phyloP scores from a whole-genome alignment of 2,329 filamentous ascomycete species.

The Colletotrichum filicis region DNA sequence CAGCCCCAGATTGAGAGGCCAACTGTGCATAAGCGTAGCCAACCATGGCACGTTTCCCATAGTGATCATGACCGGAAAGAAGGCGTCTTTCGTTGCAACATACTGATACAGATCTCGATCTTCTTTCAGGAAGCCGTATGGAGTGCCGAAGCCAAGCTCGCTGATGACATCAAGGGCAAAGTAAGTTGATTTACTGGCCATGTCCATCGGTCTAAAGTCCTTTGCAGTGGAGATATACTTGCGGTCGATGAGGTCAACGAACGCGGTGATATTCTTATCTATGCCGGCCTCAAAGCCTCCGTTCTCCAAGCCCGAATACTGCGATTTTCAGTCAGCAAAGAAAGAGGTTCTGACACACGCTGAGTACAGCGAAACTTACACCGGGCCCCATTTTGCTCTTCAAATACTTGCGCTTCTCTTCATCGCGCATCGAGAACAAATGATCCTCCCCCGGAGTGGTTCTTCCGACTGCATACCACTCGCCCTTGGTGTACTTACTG shows the following conservation, averaged over 20 bases:
- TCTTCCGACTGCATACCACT: constrained; percentile 42
- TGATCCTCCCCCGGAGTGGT: constrained; percentile 45
- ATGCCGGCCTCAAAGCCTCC: constrained; percentile 30
- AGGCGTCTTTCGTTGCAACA: constrained; percentile 31
- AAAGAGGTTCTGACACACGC: not conserved
- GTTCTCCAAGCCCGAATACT: constrained; percentile 34
- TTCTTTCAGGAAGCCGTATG: constrained; percentile 41
- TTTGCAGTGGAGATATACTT: constrained; percentile 32
- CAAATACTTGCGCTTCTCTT: constrained; percentile 52
- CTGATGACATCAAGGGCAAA: constrained; percentile 42
- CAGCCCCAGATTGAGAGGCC: constrained; percentile 36
- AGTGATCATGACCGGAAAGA: constrained; percentile 35
- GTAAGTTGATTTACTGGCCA: constrained; percentile 31
- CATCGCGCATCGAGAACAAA: constrained; percentile 44
- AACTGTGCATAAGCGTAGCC: constrained; percentile 37
- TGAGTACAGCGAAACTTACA: constrained; percentile 35
- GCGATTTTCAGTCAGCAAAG: not conserved
- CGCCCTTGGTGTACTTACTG: constrained; percentile 32
- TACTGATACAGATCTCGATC: constrained; percentile 41
- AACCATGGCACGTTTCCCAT: constrained; percentile 40
- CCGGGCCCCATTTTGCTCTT: constrained; percentile 61
- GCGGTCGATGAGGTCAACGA: constrained; percentile 30
- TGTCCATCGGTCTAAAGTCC: constrained; percentile 30
- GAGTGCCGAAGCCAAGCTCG: constrained; percentile 40
- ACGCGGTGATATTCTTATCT: constrained; percentile 17